phyloP scores from a whole-genome alignment of 768 basidiomycete species.

The Auriscalpium orientale region DNA sequence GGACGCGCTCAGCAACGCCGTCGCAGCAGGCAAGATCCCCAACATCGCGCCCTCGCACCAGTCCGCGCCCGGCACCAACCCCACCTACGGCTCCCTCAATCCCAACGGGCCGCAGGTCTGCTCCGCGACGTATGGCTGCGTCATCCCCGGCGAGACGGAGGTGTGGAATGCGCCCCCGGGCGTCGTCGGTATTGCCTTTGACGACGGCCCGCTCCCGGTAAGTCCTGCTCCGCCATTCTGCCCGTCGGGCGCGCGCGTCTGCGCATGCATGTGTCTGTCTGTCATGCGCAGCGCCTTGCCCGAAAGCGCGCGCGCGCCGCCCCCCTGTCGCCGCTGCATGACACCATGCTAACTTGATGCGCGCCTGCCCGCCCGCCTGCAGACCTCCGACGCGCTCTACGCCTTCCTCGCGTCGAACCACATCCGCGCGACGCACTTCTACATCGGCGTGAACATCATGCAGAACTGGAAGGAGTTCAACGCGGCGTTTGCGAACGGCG shows the following conservation, averaged over 20 bases:
- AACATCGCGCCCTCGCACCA: conserved; percentile 24
- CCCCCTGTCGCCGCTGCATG: too few species aligned
- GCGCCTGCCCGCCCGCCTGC: neutral
- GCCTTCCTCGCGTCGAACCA: conserved; percentile 32
- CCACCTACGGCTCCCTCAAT: conserved; percentile 11
- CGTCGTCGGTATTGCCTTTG: conserved; percentile 26
- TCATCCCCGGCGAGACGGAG: conserved; percentile 23
- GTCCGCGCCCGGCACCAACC: conserved; percentile 10
- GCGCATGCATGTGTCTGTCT: too few species aligned
- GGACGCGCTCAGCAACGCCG: conserved; percentile 29
- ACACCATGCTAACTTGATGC: too few species aligned
- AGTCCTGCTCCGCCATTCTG: neutral
- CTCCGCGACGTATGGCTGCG: conserved; percentile 26
- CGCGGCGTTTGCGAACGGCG: conserved; percentile 24
- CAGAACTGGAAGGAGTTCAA: conserved; percentile 26
- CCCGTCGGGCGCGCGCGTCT: too few species aligned
- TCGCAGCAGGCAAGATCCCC: conserved; percentile 31
- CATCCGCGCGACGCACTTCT: conserved; percentile 36
- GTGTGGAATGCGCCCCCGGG: conserved; percentile 32
- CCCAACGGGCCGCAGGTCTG: conserved; percentile 26
- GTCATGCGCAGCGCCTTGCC: neutral
- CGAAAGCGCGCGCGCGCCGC: neutral
- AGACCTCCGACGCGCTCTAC: conserved; percentile 25
- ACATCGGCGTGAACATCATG: conserved; percentile 37
- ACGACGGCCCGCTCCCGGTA: conserved; percentile 29